Base-by-base conservation (phyloP, 2,329 filamentous ascomycete species). In the Paramyrothecium roridum region DNA sequence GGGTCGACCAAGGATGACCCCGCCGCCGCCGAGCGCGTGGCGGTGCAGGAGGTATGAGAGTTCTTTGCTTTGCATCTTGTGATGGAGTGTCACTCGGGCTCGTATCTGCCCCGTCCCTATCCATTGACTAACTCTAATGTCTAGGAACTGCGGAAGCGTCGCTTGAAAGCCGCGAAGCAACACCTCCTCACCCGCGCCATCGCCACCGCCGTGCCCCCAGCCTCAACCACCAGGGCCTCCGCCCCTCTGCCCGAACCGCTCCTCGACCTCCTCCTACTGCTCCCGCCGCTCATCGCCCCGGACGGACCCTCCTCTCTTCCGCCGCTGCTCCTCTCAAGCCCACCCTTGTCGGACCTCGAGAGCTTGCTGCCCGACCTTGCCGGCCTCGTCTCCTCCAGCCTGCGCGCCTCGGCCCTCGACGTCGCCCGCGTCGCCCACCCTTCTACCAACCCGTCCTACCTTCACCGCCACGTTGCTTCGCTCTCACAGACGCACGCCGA, bases 401-500 rank as follows among this genome's bases (percentile, higher is more conserved):
- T 87, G 1, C 78, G 80, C 53, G 64, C 72, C 1, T 75, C 77
- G 16, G 82, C 82, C 23, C 70, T 76, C 16, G 63, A 72, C 17
- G 72, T 85, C 22, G 75, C 80, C 1, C 77, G 81, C 43, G 70
- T 81, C 34, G 66, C 74, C 3, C 74, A 77, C 58, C 80, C 80
- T 0, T 70, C 70, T 17, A 82, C 78, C 1, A 82, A 82, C 65
- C 73, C 80, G 1, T 81, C 81, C 20, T 83, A 76, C 63, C 71
- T 86, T n/a, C 84, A 86, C 70, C 82, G 84, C 20, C 68, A 75
- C 22, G 79, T 87, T 51, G 73, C 82, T 1, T 70, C 74, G 19
- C 71, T 88, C 2, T 70, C 79, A 0, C 58, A 68, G 1, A 68
- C 74, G 22, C 67, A 78, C 19, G 59, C 67, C 3, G 56, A 70